A percentile compares a stretch with the other conserved stretches of the same genome.
Conservation (phyloP, 225 moss, liverwort and hornwort species). For the Lunularia cruciata region DNA sequence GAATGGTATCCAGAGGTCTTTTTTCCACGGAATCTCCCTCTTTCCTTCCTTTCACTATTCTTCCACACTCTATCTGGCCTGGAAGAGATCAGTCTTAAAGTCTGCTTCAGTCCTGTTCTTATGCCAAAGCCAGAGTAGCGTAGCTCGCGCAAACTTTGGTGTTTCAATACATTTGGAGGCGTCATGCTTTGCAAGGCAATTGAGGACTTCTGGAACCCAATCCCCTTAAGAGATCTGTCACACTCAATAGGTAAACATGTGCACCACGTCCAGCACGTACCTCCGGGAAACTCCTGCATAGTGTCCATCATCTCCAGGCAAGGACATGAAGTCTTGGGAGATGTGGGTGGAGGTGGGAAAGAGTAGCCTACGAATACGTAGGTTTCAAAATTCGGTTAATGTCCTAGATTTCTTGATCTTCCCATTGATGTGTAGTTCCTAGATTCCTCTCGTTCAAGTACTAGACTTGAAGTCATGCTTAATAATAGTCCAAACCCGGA, state of each 20-base stretch:
- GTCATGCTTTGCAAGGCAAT: slow-evolving; percentile 5
- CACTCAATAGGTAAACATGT: no score
- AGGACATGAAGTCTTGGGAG: not conserved
- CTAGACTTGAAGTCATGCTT: slow-evolving; percentile 8
- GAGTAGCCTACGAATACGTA: not conserved
- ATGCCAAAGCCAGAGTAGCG: not conserved
- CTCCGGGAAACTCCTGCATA: no score
- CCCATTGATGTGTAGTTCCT: slow-evolving; percentile 8
- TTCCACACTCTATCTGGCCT: not conserved
- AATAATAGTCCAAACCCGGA: slow-evolving; percentile 11
- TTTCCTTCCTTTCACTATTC: not conserved
- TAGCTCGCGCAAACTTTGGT: not conserved
- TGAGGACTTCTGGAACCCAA: not conserved
- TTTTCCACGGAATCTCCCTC: not conserved
- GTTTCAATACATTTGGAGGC: not conserved
- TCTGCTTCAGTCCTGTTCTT: not conserved
- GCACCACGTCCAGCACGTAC: not conserved
- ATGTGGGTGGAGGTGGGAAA: not conserved
- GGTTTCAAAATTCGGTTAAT: not conserved
- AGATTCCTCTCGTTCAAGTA: slow-evolving; percentile 10
- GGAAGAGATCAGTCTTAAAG: not conserved
- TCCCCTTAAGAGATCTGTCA: not conserved
- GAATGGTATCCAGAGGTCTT: not conserved
- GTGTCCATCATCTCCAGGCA: not conserved
- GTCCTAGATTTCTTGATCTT: not conserved